Percentiles rank a stretch among this genome's conserved stretches.
phyloP scores from a whole-genome alignment of 257 asterid species.

The Nicotiana benthamiana region DNA sequence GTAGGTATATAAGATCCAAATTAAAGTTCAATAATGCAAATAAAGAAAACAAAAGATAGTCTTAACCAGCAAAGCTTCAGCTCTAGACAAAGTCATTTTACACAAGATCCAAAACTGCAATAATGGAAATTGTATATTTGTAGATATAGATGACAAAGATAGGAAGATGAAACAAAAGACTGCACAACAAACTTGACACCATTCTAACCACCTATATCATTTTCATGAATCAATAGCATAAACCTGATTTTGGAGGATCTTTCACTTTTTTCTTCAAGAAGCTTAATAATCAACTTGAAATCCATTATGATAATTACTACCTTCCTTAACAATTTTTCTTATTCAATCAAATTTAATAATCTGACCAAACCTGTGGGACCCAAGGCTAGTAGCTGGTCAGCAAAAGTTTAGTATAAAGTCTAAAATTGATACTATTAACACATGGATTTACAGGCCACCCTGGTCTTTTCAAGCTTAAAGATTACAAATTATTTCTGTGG shows the following conservation, averaged over 20 bases:
- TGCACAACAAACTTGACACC: slow-evolving; percentile 14
- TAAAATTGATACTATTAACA: slow-evolving; percentile 11
- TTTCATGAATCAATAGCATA: not conserved
- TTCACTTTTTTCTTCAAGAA: slow-evolving; percentile 4
- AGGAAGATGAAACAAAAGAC: slow-evolving; percentile 12
- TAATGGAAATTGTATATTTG: not conserved
- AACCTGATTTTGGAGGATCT: not conserved
- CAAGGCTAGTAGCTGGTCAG: slow-evolving; percentile 15
- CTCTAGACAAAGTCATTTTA: not conserved
- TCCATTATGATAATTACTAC: slow-evolving; percentile 7
- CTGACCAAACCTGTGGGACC: slow-evolving; percentile 37
- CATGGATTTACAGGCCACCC: slow-evolving; percentile 11
- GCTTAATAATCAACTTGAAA: not conserved
- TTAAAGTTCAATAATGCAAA: not conserved
- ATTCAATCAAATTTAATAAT: slow-evolving; percentile 1
- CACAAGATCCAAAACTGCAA: not conserved
- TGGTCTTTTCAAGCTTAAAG: slow-evolving; percentile 21
- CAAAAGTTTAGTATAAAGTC: not conserved
- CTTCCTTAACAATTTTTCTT: slow-evolving; percentile 13
- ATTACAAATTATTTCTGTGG: slow-evolving; percentile 11
- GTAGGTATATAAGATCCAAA: not conserved
- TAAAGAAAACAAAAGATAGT: not conserved
- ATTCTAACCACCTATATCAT: not conserved
- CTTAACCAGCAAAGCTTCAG: not conserved
- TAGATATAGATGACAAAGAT: not conserved